Base-by-base conservation (phyloP, 1,284 basidiomycete genomes). In the Phylloboletellus chloephorus region DNA sequence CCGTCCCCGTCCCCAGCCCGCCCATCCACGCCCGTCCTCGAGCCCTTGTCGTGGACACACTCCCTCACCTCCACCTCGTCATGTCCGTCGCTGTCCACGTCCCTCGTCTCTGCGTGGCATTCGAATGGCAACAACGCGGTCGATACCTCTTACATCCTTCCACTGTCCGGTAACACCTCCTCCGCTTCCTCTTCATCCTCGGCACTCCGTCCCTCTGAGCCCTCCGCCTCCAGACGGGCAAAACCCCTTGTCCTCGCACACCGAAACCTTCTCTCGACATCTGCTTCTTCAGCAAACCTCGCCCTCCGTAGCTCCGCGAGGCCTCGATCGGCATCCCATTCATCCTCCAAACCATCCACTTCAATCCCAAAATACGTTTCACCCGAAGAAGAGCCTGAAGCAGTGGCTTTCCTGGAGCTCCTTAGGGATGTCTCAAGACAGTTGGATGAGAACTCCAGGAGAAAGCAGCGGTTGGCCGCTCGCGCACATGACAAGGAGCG, bases 371-470 rank as follows among this genome's bases (percentile, higher is more conserved):
- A n/a, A 20, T 39, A 52, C 13, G 21, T 26, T 7, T 41, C 34
- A 1, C 41, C 32, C 7, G 56, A 61, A 28, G 32, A 50, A 12
- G 48, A 57, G 12, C 49, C 52, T 16, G 49, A 59, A 17, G 58
- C 60, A 8, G 15, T 20, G 7, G 17, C 37, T 7, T 57, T 58
- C 36, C 37, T 63, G 11, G 44, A 50, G 9, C 49, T 63, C 12
- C 56, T 60, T 28, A 47, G 46, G 19, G 43, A 53, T 15, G 46
- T 48, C 5, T 53, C 49, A 22, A 50, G 29, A 20, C 40, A 52
- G 13, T 19, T 63, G 13, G 60, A 60, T 13, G 44, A 47, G 23
- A 61, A 64, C 34, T 42, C 58, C 5, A 34, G 35, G 26, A 50
- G 48, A 42, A 60, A 60, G 41, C 53, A 64, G 33, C 47, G 37